Base-by-base conservation (phyloP, 1,284 basidiomycete species). In the Apiotrichum gracile region DNA sequence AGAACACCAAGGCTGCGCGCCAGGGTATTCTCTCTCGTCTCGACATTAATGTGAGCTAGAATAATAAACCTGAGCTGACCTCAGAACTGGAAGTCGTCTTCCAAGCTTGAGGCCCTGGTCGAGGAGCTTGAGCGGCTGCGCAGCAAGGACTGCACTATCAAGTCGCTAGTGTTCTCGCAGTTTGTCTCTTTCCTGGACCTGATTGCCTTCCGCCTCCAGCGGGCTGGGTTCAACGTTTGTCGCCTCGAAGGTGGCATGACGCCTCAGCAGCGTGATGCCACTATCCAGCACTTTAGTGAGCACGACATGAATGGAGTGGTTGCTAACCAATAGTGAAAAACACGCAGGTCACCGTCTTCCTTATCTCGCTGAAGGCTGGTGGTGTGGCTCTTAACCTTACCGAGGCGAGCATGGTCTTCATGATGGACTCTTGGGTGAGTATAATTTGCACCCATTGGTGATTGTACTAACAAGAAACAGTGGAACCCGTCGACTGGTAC, bases 211-310 rank as follows among this genome's bases (percentile, higher is more conserved):
- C 81, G 96, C 51, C 77, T 99, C 54, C 91, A 97, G 72, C 85
- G 85, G 52, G 90, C 92, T 39, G 94, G 94, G 0, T 93, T 94
- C 69, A 83, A 93, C 85, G 84, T 96, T 52, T 97, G 92, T 69
- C 86, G 96, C 37, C 78, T 98, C 42, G 91, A 97, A 74, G 96
- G 96, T 48, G 91, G 88, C 21, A 98, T 99, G 94, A 87, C 86
- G 21, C 94, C 94, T 17, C 88, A 94, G 69, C 92, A 93, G 51
- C 83, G 94, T 61, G 90, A 97, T 75, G 87, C 89, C 24, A 96
- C 92, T 8, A 94, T 96, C 69, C 85, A 92, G 72, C 83, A 96
- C 72, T 96, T 96, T 73, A 94, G 89, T 91, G 67, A 46, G 85
- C 74, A 9, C 6, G 33, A 25, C 34, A 10, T 21, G 34, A 3